Evolutionary conservation across 192 early-diverging fungal genomes (phyloP).

Genomic region (Backusella tarrabulga): DNA sequence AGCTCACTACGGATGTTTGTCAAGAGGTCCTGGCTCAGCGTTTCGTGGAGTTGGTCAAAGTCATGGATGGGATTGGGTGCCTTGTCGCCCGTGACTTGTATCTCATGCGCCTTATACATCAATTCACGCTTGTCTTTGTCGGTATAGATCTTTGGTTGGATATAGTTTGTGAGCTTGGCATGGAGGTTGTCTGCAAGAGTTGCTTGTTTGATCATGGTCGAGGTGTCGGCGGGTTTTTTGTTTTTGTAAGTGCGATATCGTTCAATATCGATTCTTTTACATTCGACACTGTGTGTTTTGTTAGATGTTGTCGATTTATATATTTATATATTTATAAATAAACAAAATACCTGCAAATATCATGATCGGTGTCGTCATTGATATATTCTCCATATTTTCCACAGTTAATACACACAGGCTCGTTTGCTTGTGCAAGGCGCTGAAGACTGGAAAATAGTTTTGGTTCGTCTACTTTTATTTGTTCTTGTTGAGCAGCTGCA

Average conservation of each 20-base stretch:
- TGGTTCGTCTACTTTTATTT: neutral
- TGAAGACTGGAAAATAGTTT: slow-evolving; percentile 30
- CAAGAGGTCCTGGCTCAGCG: slow-evolving; percentile 1
- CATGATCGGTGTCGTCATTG: slow-evolving; percentile 37
- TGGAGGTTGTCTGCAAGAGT: slow-evolving; percentile 23
- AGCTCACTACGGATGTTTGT: slow-evolving; percentile 34
- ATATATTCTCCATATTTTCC: slow-evolving; percentile 49
- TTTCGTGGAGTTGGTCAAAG: slow-evolving; percentile 40
- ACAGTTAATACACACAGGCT: slow-evolving; percentile 43
- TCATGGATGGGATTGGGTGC: slow-evolving; percentile 41
- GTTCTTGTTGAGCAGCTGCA: neutral
- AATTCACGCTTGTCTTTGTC: slow-evolving; percentile 7
- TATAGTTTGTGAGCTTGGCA: slow-evolving; percentile 41
- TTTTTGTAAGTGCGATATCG: neutral
- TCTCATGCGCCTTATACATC: slow-evolving; percentile 39
- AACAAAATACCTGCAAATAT: slow-evolving; percentile 41
- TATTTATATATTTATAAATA: neutral
- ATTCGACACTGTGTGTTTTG: slow-evolving; percentile 34
- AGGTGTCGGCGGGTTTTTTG: neutral
- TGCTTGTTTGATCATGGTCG: neutral
- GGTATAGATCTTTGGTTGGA: slow-evolving; percentile 20
- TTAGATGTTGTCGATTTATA: neutral
- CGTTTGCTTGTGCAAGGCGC: slow-evolving; percentile 20
- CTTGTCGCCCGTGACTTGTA: slow-evolving; percentile 39
- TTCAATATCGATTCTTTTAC: slow-evolving; percentile 29